Evolutionary conservation across 2,329 filamentous ascomycete genomes (phyloP), one percentile per base, ranked within the genome.

Genomic region (Pestalotiopsis fici): DNA sequence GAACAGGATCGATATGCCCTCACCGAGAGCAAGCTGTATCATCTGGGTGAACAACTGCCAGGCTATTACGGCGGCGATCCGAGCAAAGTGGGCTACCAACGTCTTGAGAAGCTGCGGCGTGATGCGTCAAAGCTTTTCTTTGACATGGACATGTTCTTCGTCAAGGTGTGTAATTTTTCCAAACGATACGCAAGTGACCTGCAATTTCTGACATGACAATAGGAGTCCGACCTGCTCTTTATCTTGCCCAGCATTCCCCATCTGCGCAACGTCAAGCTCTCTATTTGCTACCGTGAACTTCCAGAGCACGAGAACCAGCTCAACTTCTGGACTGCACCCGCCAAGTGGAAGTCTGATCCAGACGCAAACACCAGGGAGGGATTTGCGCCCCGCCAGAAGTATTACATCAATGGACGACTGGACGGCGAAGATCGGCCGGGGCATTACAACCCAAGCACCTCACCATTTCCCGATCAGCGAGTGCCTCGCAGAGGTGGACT

Each of bases 111-210:
- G 66, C 82, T 89, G 43, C 84, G 83, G 60, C 74, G 78, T 31
- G 83, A 85, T 56, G 85, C 86, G 15, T 83, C 82, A 78, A 81
- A 86, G 66, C 83, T 81, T 71, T 90, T 90, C 75, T 77, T 83
- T 68, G 82, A 83, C 21, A 85, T 87, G 74, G 86, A 91, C 71
- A 83, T 91, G 83, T 91, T 91, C 75, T 91, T 91, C 72, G 86
- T 91, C 69, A 91, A 90, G 83, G 88, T 90, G 78, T 69, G 81
- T 69, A 23, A 57, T 4, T n/a, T 9, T 6, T 27, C 21, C 27
- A 2, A 27, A 23, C 23, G 4, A 21, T n/a, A 13, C 4, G 39
- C 11, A 15, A 28, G 37, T 6, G 69, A 61, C 64, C 75, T 56
- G 69, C 25, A 47, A 11, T 23, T 66, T 21, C 70, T 76, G 66